These are phyloP conservation scores for Fusarium pseudocircinatum DNA, from an alignment of 2,329 filamentous ascomycete species.

Conservation along the genomic window DNA sequence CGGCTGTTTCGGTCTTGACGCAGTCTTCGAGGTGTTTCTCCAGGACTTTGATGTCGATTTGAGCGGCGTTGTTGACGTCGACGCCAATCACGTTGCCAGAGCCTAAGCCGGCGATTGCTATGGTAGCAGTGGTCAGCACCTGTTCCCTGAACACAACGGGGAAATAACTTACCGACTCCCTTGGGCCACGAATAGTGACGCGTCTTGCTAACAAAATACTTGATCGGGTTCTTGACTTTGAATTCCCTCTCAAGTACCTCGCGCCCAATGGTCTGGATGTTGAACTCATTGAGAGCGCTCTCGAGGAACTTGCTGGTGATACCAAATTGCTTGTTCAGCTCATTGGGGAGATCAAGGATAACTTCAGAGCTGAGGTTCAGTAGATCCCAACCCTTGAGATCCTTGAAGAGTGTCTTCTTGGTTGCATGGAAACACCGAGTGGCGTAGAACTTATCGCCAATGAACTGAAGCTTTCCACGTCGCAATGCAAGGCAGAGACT, in stretches of 20 bases:
- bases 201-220: constrained; percentile 53
- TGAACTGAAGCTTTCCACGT: constrained; percentile 49
- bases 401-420: constrained; percentile 48
- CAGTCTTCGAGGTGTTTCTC: constrained; percentile 45
- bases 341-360: constrained; percentile 53
- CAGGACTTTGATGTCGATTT: constrained; percentile 49
- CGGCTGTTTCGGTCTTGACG: constrained; percentile 45
- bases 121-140: fast-evolving
- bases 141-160: fast-evolving
- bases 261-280: constrained; percentile 54
- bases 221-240: constrained; percentile 43
- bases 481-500: constrained; percentile 49
- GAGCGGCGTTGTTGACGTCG: constrained; percentile 51
- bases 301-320: constrained; percentile 52
- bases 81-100: constrained; percentile 54
- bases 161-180: constrained; percentile 50
- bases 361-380: constrained; percentile 54
- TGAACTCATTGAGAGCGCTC: constrained; percentile 33
- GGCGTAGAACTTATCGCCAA: constrained; percentile 51
- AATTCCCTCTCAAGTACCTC: constrained; percentile 50
- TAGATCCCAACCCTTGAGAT: constrained; percentile 54
- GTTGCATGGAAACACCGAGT: constrained; percentile 46
- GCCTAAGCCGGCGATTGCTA: constrained; percentile 57
- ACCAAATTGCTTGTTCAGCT: constrained; percentile 49
- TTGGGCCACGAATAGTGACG: constrained; percentile 62